Evolutionary conservation across 306 rosid genomes (phyloP).

Genomic region (Albizia julibrissin): DNA sequence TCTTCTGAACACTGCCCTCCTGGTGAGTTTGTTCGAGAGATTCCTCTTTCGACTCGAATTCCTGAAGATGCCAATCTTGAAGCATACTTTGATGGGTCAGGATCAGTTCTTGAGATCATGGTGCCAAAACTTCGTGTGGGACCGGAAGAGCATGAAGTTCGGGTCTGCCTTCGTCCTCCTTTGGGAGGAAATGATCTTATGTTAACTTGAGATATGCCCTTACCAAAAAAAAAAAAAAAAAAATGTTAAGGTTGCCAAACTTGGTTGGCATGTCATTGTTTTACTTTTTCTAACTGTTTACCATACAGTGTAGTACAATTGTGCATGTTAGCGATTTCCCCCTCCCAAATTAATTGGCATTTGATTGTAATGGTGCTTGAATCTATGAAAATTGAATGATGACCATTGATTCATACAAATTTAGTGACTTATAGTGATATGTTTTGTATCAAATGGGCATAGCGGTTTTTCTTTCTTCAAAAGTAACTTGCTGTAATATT

Average conservation of each 20-base stretch:
- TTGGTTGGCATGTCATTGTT: not conserved
- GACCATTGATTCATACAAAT: not conserved
- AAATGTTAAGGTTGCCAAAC: not conserved
- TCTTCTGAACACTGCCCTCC: not conserved
- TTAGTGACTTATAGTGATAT: not conserved
- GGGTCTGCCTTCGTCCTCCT: not conserved
- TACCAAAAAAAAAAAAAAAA: not conserved
- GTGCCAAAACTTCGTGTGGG: constrained; percentile 9
- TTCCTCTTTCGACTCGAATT: not conserved
- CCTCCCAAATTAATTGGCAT: not conserved
- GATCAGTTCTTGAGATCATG: not conserved
- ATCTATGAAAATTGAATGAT: not conserved
- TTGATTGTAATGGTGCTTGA: not conserved
- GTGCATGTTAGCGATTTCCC: not conserved
- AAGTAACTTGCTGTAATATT: not conserved
- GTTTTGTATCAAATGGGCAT: not conserved
- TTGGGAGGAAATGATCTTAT: constrained; percentile 1
- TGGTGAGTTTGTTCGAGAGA: not conserved
- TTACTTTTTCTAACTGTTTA: not conserved
- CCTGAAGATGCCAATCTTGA: not conserved
- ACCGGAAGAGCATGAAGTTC: not conserved
- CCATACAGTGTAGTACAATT: not conserved
- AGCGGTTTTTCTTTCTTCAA: not conserved
- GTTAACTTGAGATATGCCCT: not conserved
- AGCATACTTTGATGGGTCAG: constrained; percentile 1